A percentile compares a stretch with the other conserved stretches of the same genome.
Conservation (phyloP, 2,329 filamentous ascomycete species). For the Aphanocladium album region DNA sequence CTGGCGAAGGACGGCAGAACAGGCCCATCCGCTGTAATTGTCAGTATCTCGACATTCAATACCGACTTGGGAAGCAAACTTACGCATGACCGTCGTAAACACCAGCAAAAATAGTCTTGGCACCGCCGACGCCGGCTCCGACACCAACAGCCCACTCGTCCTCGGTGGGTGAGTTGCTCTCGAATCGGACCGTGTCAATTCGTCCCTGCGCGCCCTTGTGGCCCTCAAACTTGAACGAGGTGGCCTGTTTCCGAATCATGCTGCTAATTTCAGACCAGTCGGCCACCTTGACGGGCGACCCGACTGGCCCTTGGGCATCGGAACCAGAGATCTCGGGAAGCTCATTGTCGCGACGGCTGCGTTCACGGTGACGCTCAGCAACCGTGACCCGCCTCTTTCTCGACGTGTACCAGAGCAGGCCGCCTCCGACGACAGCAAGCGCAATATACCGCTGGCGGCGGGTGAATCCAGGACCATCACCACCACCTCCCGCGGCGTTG, state of each 20-base stretch:
- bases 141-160: constrained; percentile 31
- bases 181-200: constrained; percentile 29
- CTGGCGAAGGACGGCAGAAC: constrained; percentile 34
- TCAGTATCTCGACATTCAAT: constrained; percentile 5
- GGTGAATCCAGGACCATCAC: not conserved
- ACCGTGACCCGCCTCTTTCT: not conserved
- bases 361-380: not conserved
- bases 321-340: not conserved
- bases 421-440: not conserved
- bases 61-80: constrained; percentile 17
- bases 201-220: constrained; percentile 23
- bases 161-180: constrained; percentile 32
- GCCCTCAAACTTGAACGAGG: constrained; percentile 26
- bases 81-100: constrained; percentile 48
- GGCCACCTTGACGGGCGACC: constrained; percentile 24
- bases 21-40: constrained; percentile 34
- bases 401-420: constrained; percentile 4
- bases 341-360: constrained; percentile 4
- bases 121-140: constrained; percentile 25
- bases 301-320: constrained; percentile 16
- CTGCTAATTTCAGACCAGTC: constrained; percentile 25
- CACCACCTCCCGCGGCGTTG: too few species aligned
- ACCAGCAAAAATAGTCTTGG: constrained; percentile 28
- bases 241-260: constrained; percentile 26
- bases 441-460: not conserved